Evolutionary conservation across 2,329 filamentous ascomycete species (phyloP).

Genomic region (Trichoderma semiorbis): DNA sequence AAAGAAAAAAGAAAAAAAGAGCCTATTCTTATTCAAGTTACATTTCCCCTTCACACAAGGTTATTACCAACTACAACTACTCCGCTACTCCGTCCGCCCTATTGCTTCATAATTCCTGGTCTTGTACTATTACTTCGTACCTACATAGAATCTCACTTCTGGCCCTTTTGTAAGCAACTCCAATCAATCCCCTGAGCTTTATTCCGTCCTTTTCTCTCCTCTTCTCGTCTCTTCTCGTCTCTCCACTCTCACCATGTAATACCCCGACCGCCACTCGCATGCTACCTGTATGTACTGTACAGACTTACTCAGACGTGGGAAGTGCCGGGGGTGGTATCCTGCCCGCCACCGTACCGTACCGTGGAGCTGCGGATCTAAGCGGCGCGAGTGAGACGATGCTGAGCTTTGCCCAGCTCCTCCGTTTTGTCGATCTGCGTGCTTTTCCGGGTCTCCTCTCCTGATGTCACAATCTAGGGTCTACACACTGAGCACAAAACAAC

Average conservation of each 20-base stretch:
- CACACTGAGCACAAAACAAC: not conserved
- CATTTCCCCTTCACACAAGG: not conserved
- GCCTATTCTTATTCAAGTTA: not conserved
- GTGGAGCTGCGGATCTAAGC: conserved; percentile 9
- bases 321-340: not conserved
- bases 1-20: not conserved
- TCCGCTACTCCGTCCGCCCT: not conserved
- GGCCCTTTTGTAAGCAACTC: not conserved
- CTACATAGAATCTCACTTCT: not conserved
- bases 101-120: not conserved
- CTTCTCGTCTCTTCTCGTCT: not conserved
- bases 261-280: not conserved
- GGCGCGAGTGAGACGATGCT: not conserved
- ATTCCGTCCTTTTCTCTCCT: not conserved
- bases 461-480: not conserved
- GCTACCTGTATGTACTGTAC: not conserved
- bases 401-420: conserved; percentile 1
- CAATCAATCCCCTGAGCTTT: not conserved
- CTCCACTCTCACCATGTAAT: not conserved
- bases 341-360: not conserved
- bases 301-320: not conserved
- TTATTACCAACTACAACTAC: not conserved
- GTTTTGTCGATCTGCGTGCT: conserved; percentile 15
- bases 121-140: not conserved
- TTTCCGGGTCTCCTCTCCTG: conserved; percentile 2